phyloP scores from a whole-genome alignment of 2,329 filamentous ascomycete genomes.

The Malbranchea zuffiana region DNA sequence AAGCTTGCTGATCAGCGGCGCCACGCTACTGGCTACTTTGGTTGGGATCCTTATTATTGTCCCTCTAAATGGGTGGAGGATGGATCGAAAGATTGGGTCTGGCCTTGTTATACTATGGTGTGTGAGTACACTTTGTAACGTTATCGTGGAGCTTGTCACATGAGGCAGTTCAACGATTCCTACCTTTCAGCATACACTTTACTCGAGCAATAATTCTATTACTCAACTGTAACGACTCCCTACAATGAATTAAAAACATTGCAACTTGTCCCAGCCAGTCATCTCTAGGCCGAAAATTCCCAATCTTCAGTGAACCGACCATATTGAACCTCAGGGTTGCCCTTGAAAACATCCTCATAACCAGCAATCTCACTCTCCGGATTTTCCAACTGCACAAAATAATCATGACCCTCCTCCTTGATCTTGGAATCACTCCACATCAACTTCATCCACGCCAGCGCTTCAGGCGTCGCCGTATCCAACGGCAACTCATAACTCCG shows the following conservation, averaged over 20 bases:
- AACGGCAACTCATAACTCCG: conserved; percentile 25
- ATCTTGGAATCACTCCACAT: conserved; percentile 27
- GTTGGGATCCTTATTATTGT: conserved; percentile 67
- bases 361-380: conserved; percentile 21
- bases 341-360: conserved; percentile 26
- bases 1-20: conserved; percentile 72
- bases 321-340: conserved; percentile 20
- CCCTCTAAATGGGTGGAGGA: conserved; percentile 73
- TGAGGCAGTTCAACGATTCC: too few species aligned
- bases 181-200: too few species aligned
- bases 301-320: conserved; percentile 22
- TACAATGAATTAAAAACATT: too few species aligned
- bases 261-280: too few species aligned
- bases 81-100: conserved; percentile 74
- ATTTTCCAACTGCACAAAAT: conserved; percentile 22
- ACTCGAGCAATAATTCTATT: too few species aligned
- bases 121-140: conserved; percentile 67
- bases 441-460: conserved; percentile 24
- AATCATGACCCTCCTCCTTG: conserved; percentile 18
- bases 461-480: conserved; percentile 19
- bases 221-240: too few species aligned
- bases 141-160: conserved; percentile 57
- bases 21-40: conserved; percentile 73
- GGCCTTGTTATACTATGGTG: conserved; percentile 70
- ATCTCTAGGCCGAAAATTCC: conserved; percentile 18